phyloP scores from a whole-genome alignment of 2,329 filamentous ascomycete species.

The Fusarium domesticum region DNA sequence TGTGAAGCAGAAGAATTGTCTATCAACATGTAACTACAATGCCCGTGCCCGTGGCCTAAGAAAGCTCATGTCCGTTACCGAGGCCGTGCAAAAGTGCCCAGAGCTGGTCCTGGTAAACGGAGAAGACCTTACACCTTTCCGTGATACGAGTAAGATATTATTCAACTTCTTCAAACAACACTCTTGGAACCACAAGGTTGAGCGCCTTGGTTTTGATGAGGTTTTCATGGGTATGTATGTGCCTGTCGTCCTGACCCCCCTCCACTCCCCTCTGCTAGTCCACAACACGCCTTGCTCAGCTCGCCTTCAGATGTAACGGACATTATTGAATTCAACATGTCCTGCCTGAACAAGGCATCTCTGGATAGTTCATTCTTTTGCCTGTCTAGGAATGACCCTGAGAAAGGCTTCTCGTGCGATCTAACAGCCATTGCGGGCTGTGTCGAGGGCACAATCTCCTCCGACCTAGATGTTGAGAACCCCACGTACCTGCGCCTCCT shows the following conservation, averaged over 20 bases:
- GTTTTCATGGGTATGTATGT: slow-evolving; percentile 52
- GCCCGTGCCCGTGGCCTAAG: slow-evolving; percentile 69
- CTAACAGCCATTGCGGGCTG: slow-evolving; percentile 64
- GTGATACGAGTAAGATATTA: slow-evolving; percentile 78
- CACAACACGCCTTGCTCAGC: slow-evolving; percentile 2
- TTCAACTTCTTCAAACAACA: slow-evolving; percentile 69
- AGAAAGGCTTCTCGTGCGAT: slow-evolving; percentile 77
- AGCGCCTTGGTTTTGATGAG: slow-evolving; percentile 88
- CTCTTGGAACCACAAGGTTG: slow-evolving; percentile 75
- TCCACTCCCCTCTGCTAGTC: neutral
- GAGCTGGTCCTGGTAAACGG: slow-evolving; percentile 83
- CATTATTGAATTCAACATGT: slow-evolving; percentile 77
- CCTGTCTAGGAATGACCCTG: slow-evolving; percentile 69
- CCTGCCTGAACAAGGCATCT: slow-evolving; percentile 64
- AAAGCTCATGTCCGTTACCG: slow-evolving; percentile 82
- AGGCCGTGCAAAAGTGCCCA: slow-evolving; percentile 76
- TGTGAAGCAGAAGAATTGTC: slow-evolving; percentile 88
- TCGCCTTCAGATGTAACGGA: slow-evolving; percentile 71
- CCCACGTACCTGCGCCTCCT: slow-evolving; percentile 59
- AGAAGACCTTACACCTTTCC: slow-evolving; percentile 81
- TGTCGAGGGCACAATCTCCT: slow-evolving; percentile 37
- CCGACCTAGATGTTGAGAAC: slow-evolving; percentile 30
- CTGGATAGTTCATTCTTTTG: slow-evolving; percentile 74
- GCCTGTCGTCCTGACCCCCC: neutral
- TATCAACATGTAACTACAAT: slow-evolving; percentile 92